A percentile compares a stretch with the other conserved stretches of the same genome.
phyloP scores from a whole-genome alignment of 495 filamentous ascomycete genomes.

The Aspergillus bertholletiae region DNA sequence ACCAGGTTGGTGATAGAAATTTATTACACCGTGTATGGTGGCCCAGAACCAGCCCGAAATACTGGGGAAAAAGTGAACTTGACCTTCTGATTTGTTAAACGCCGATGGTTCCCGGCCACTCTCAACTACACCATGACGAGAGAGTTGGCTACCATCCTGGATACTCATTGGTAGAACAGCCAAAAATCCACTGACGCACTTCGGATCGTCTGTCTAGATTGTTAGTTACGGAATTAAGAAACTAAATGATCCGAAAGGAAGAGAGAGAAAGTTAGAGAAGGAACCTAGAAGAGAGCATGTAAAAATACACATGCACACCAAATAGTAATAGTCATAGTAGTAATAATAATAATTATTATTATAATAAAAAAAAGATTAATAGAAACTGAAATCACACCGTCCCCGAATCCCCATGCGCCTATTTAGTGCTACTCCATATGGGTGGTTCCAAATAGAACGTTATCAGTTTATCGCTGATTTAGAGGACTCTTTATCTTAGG shows the following conservation, averaged over 20 bases:
- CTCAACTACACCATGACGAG: background rate
- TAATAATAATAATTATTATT: no score
- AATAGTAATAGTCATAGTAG: no score
- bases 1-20: background rate
- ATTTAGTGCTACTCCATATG: background rate
- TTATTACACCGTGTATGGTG: constrained; percentile 9
- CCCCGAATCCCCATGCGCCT: background rate
- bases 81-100: background rate
- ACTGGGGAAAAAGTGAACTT: background rate
- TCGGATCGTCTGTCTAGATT: background rate
- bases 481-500: background rate
- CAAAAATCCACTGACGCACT: background rate
- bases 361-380: background rate
- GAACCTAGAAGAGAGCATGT: background rate
- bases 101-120: background rate
- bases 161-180: background rate
- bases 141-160: background rate
- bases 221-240: background rate
- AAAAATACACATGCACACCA: background rate
- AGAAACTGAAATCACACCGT: background rate
- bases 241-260: background rate
- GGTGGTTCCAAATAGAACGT: background rate
- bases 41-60: constrained; percentile 6
- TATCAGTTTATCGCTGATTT: background rate
- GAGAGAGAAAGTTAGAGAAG: constrained; percentile 1